Base-by-base conservation (phyloP, 106 monocot genomes). In the Dendrobium chrysotoxum region DNA sequence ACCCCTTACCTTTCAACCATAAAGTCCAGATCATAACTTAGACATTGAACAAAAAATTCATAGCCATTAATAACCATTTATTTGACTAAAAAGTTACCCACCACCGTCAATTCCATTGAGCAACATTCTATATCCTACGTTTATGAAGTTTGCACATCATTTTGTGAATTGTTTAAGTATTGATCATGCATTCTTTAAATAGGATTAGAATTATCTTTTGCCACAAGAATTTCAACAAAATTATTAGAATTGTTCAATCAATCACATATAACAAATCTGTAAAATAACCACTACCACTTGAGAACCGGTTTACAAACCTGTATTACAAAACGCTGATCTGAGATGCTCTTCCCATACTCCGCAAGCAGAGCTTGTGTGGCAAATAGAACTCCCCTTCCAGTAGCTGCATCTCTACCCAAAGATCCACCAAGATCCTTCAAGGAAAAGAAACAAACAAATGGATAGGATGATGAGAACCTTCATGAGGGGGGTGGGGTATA, bases 351-450 rank as follows among this genome's bases (percentile, higher is more conserved):
- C 53, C 95, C 95, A 82, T 95, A 66, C 55, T 95, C 95, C 66
- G 85, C 87, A 46, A 95, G 86, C 76, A 92, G 82, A 25, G 92
- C 95, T 44, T 91, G 80, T 65, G 95, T 89, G 38, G 90, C 95
- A 85, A 95, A 91, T 45, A 95, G 68, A 30, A 95, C 95, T 72
- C 95, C 95, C 55, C 89, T 88, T 84, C 95, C 89, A 61, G 95
- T 95, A 23, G 95, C 95, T 45, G 95, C 92, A 64, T 95, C 95
- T 82, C 95, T 88, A 40, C 95, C 95, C 21, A 95, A 81, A 66
- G 95, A 95, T 78, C 95, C 95, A 74, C 95, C 90, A 80, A 95
- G 89, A 75, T 95, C 95, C 95, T 92, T 64, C 23, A 76, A 75
- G 12, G 25, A 11, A 23, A 65, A 75, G 35, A 35, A 75, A 75